Base-by-base conservation (phyloP, 108 stramenopile genomes). In the Cyclotella baltica region DNA sequence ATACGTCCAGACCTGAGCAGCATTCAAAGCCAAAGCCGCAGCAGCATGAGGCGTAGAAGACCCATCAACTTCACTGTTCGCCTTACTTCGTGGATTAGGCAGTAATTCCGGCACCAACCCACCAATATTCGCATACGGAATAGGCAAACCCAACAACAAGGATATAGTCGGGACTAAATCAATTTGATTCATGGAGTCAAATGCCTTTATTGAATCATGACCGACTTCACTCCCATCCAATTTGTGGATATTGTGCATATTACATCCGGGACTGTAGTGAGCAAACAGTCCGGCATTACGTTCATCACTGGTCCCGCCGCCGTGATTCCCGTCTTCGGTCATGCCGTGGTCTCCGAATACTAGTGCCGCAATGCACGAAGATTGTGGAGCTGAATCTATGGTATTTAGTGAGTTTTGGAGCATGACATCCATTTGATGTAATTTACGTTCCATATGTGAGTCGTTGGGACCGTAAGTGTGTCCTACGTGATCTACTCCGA, bases 271-370 rank as follows among this genome's bases (percentile, higher is more conserved):
- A 23, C 90, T 91, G 62, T 90, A 89, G 80, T 95, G 96, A 11
- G 89, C 90, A 72, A 99, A 95, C 9, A 99, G 85, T 15, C 94
- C 98, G 9, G 99, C 98, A 62, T 91, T 90, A 20, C 89, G 86
- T 79, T 99, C 99, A 33, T 98, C 96, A n/a, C 89, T 86, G 22
- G 93, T 89, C 20, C 97, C 98, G 15, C 99, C 99, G 16, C 99
- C 99, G 80, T 99, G 98, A 81, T 99, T 98, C 29, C 99, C 99
- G 70, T 95, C 96, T 72, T 96, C 95, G 15, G 99, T 99, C 99
- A 99, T 99, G 9, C 99, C 99, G 80, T 99, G 99, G 83, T 99
- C 99, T 62, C 96, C 92, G 85, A 91, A 84, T 36, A 93, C 86
- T 51, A 93, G 67, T 38, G 89, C 86, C 13, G 87, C 72, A 28